phyloP scores from a whole-genome alignment of 75 land plant genomes.

The Adiantum capillusveneris region DNA sequence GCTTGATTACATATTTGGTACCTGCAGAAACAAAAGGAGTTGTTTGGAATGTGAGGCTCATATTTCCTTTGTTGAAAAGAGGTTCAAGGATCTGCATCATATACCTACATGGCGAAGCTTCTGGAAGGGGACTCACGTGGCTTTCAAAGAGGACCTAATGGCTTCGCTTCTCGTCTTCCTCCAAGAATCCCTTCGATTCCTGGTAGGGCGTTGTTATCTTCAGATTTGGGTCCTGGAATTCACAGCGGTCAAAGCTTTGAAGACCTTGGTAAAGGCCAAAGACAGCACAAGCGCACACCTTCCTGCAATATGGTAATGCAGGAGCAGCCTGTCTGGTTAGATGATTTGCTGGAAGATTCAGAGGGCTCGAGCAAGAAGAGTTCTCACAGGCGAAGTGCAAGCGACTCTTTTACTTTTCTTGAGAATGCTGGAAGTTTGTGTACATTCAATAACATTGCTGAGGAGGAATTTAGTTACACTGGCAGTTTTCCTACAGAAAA shows the following conservation, averaged over 20 bases:
- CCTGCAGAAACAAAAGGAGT: no score
- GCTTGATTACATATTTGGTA: no score
- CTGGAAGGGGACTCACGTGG: background rate
- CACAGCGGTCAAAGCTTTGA: background rate
- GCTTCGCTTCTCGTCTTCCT: slow-evolving; percentile 1
- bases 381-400: slow-evolving; percentile 71
- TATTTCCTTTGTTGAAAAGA: no score
- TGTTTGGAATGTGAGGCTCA: no score
- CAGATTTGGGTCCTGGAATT: background rate
- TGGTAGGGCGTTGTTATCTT: background rate
- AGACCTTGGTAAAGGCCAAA: background rate
- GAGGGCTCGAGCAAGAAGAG: slow-evolving; percentile 26
- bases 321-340: slow-evolving; percentile 18
- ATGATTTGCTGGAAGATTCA: slow-evolving; percentile 23
- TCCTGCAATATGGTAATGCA: background rate
- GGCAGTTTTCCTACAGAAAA: background rate
- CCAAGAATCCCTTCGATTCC: background rate
- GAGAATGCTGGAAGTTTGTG: slow-evolving; percentile 22
- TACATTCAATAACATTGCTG: slow-evolving; percentile 15
- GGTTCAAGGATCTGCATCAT: background rate
- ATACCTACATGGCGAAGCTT: background rate
- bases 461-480: slow-evolving; percentile 30
- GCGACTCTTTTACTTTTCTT: slow-evolving; percentile 78
- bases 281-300: background rate
- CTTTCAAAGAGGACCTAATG: background rate